phyloP scores from a whole-genome alignment of 2,329 filamentous ascomycete genomes.

The Hysterium pulicare region DNA sequence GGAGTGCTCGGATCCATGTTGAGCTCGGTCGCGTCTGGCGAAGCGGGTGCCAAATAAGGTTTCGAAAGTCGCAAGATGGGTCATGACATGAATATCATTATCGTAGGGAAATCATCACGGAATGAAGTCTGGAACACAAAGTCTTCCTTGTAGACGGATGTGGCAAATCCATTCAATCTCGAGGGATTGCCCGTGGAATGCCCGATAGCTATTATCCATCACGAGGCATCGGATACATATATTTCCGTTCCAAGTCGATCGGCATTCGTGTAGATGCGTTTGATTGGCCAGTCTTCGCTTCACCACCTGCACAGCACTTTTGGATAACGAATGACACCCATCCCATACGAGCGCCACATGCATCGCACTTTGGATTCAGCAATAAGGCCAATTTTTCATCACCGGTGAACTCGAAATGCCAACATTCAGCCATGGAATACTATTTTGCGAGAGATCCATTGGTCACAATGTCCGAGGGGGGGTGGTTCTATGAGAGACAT shows the following conservation, averaged over 20 bases:
- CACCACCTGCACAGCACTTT: not conserved
- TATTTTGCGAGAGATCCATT: not conserved
- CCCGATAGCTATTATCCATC: no score
- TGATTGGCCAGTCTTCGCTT: not conserved
- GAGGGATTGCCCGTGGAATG: no score
- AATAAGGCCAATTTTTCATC: not conserved
- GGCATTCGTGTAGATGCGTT: no score
- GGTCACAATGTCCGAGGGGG: not conserved
- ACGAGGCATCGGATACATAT: no score
- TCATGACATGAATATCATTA: not conserved
- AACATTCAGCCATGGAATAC: not conserved
- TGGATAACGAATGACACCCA: not conserved
- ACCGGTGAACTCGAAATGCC: not conserved
- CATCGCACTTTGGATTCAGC: not conserved
- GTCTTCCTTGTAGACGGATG: no score
- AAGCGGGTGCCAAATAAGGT: not conserved
- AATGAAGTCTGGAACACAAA: no score
- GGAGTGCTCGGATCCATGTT: slow-evolving; percentile 18
- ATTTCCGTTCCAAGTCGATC: no score
- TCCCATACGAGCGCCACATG: not conserved
- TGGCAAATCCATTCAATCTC: no score
- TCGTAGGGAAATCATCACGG: no score
- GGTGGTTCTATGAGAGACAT: not conserved
- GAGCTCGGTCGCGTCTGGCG: not conserved
- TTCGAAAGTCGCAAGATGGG: not conserved